These are phyloP conservation scores for Ottelia alismoides DNA, from an alignment of 106 monocot genomes.

Conservation along the genomic window DNA sequence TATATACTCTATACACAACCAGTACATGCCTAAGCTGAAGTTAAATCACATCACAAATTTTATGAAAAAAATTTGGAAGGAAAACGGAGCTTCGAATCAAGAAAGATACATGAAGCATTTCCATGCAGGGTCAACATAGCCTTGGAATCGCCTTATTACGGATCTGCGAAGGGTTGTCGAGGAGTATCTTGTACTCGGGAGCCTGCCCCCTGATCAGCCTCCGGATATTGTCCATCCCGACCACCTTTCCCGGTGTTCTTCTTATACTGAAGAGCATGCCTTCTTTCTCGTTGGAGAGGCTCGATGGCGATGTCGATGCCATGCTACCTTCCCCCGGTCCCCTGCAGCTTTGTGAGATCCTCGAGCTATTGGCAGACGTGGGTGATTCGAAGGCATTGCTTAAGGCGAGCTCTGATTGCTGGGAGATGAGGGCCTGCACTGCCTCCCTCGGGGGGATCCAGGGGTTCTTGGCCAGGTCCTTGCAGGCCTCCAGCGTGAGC, in stretches of 20 bases:
- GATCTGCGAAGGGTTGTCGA: too few relatives aligned
- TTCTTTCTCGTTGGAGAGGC: constrained; percentile 31
- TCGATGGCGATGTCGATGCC: too few relatives aligned
- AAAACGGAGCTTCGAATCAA: too few relatives aligned
- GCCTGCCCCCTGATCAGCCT: constrained; percentile 69
- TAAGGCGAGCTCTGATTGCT: constrained; percentile 27
- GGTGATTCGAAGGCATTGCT: constrained; percentile 1
- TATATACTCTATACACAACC: too few relatives aligned
- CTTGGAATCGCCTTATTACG: constrained; percentile 31
- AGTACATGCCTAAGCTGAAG: too few relatives aligned
- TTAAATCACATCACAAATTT: too few relatives aligned
- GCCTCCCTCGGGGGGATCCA: constrained; percentile 69
- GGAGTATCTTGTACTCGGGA: constrained; percentile 32
- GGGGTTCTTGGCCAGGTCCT: constrained; percentile 79
- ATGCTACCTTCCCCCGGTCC: too few relatives aligned
- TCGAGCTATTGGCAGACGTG: constrained; percentile 12
- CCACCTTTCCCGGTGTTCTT: constrained; percentile 57
- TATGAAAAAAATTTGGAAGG: too few relatives aligned
- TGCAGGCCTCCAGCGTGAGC: constrained; percentile 72
- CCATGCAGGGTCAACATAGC: constrained; percentile 63
- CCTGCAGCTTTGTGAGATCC: not conserved
- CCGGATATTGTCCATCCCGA: constrained; percentile 69
- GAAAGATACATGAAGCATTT: too few relatives aligned
- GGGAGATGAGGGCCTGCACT: constrained; percentile 71
- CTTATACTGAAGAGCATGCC: constrained; percentile 41